A percentile compares a stretch with the other conserved stretches of the same genome.
These are phyloP conservation scores for Symbiodinium pilosum DNA, from an alignment of 73 alveolate genomes.

Conservation along the genomic window DNA sequence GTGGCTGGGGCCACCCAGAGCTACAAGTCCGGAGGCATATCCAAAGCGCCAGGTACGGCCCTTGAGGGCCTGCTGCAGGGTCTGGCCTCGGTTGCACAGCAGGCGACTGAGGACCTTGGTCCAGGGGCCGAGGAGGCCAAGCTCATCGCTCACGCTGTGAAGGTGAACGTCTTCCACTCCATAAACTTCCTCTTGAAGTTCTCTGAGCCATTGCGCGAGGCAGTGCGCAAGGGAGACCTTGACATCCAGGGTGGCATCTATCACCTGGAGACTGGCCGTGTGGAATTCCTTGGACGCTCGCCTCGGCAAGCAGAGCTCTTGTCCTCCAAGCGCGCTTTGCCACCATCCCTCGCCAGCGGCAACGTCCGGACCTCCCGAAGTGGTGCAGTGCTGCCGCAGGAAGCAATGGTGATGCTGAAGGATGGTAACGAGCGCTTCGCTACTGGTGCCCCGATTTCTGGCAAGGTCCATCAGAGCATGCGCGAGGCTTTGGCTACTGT, in stretches of 20 bases:
- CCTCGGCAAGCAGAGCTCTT: conserved; percentile 49
- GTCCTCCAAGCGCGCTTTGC: conserved; percentile 11
- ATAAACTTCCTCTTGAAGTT: conserved; percentile 36
- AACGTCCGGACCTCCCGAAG: conserved; percentile 31
- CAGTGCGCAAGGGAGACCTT: conserved; percentile 61
- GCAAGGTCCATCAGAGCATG: conserved; percentile 52
- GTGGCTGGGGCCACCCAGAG: conserved; percentile 34
- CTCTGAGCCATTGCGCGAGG: conserved; percentile 50
- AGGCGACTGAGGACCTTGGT: conserved; percentile 47
- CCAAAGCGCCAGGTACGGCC: conserved; percentile 35
- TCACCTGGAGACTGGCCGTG: conserved; percentile 45
- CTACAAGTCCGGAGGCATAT: conserved; percentile 1
- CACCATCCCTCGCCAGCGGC: conserved; percentile 34
- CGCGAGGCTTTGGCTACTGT: conserved; percentile 42
- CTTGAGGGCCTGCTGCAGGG: conserved; percentile 85
- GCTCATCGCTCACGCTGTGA: conserved; percentile 33
- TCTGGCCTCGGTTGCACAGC: conserved; percentile 24
- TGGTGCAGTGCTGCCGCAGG: conserved; percentile 29
- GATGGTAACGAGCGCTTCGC: conserved; percentile 64
- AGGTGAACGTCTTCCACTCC: conserved; percentile 48
- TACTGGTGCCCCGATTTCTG: conserved; percentile 35
- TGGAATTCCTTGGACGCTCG: conserved; percentile 43
- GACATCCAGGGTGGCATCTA: conserved; percentile 84
- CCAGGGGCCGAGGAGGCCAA: conserved; percentile 19
- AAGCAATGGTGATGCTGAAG: conserved; percentile 20